phyloP scores from a whole-genome alignment of 306 rosid species.

The Dryas octopetala region DNA sequence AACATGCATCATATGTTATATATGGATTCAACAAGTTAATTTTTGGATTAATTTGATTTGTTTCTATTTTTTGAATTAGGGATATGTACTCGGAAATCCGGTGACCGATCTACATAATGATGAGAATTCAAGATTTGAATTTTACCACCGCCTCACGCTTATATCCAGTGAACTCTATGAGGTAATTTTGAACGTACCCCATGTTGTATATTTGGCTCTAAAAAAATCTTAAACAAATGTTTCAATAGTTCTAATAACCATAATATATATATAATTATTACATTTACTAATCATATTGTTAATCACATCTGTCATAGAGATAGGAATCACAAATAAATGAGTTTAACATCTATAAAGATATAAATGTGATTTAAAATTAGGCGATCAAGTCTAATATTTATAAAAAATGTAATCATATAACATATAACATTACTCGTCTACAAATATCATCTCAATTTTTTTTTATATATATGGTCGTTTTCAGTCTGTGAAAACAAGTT shows the following conservation, averaged over 20 bases:
- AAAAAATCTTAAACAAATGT: too few species aligned
- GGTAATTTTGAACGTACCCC: conserved; percentile 5
- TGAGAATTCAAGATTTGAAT: conserved; percentile 22
- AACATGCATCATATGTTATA: not conserved
- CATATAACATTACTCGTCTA: too few species aligned
- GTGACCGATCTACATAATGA: conserved; percentile 16
- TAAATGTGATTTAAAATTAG: too few species aligned
- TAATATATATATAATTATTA: too few species aligned
- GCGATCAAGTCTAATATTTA: too few species aligned
- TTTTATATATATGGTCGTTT: not conserved
- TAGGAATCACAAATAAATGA: too few species aligned
- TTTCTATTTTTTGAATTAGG: conserved; percentile 20
- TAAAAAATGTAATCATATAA: too few species aligned
- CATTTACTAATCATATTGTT: too few species aligned
- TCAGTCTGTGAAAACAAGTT: conserved; percentile 28
- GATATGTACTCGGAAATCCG: conserved; percentile 35
- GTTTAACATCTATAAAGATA: too few species aligned
- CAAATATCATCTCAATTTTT: too few species aligned
- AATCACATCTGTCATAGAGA: too few species aligned
- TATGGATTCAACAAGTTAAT: not conserved
- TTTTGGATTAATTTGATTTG: not conserved
- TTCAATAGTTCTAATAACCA: too few species aligned
- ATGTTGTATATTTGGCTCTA: not conserved
- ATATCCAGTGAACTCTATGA: conserved; percentile 31
- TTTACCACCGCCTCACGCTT: conserved; percentile 17